Percentiles rank a stretch among this genome's conserved stretches.
Evolutionary conservation across 2,329 filamentous ascomycete species (phyloP).

Genomic region (Sarocladiaceae sp.): DNA sequence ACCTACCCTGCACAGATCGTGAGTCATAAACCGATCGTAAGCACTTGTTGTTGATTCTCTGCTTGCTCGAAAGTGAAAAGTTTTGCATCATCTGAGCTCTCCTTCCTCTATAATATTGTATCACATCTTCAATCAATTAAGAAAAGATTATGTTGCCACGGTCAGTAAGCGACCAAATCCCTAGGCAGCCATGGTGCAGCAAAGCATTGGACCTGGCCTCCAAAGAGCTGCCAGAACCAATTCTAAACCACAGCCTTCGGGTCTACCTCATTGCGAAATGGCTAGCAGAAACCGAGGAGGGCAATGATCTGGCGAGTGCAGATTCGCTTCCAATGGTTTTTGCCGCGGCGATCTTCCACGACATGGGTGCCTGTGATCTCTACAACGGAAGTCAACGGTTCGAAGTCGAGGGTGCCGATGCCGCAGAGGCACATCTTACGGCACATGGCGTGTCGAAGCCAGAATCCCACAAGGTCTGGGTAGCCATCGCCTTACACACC

Average conservation of each 20-base stretch:
- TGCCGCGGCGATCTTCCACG: constrained; percentile 28
- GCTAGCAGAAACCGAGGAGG: constrained; percentile 16
- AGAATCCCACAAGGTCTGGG: constrained; percentile 25
- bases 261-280: constrained; percentile 20
- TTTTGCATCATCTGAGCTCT: no score
- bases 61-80: no score
- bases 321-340: constrained; percentile 21
- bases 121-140: no score
- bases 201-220: constrained; percentile 4
- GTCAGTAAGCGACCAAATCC: not conserved
- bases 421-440: constrained; percentile 22
- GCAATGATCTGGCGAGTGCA: constrained; percentile 10
- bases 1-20: no score
- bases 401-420: constrained; percentile 27
- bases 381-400: constrained; percentile 27
- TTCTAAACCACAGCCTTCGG: constrained; percentile 24
- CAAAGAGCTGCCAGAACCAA: constrained; percentile 17
- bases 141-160: not conserved
- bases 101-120: no score
- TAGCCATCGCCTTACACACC: constrained; percentile 28
- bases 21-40: no score
- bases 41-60: no score
- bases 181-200: constrained; percentile 4
- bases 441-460: constrained; percentile 18
- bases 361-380: constrained; percentile 24